Base-by-base conservation (phyloP, 169 alveolate species). In the Plasmodium relictum region DNA sequence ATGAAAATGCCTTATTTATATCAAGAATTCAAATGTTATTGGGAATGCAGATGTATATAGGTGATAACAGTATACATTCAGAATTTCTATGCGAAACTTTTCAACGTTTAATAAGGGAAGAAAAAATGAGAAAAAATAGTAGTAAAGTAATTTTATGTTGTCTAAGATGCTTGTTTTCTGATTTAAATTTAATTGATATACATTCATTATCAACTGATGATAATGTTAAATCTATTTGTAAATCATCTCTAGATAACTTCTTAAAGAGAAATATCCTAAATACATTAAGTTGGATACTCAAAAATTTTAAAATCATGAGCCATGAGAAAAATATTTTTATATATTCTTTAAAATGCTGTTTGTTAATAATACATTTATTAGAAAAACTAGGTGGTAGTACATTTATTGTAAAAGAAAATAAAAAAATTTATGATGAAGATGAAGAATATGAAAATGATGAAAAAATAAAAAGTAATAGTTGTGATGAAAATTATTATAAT, bases 81-180 rank as follows among this genome's bases (percentile, higher is more conserved):
- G 90, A 80, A 68, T 80, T 80, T 70, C 44, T 80, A 58, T 80
- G 90, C 39, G 90, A 80, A 16, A 80, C 90, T 0, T 80, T 80
- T 41, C 71, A 80, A 10, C 48, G 90, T 22, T 26, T 80, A 39
- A 80, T 80, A 52, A 80, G 72, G n/a, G 90, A 80, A 68, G 90
- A 80, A 41, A 65, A 80, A 16, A 80, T 80, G 90, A 80, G 54
- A 54, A 80, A 80, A 9, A 80, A 80, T 45, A 80, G 83, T 80
- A 80, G 90, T 58, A 66, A 80, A 61, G 66, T 68, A 0, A 66
- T 80, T 10, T 14, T 80, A n/a, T 80, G 90, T 18, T 80, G 90
- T 68, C 54, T 80, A 44, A 66, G 90, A 54, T 80, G 90, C 37
- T 56, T 80, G 39, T 70, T 66, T 80, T 72, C 90, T 3, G 90